Conservation (phyloP, 2,329 filamentous ascomycete species). For the Fusarium sp. region DNA sequence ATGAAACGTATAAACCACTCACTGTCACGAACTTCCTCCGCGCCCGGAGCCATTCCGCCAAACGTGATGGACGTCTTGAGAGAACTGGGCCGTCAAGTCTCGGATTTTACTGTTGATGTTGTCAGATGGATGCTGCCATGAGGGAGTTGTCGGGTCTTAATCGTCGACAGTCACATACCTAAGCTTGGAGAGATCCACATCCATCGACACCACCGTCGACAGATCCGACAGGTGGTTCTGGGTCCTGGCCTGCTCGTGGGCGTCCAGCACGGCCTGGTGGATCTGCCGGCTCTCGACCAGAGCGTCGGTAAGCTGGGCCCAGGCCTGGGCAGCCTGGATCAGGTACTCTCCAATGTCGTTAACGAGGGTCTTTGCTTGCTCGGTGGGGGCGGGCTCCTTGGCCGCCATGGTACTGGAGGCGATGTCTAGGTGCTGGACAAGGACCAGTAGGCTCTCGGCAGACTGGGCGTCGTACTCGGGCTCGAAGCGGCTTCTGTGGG, state of each 20-base stretch:
- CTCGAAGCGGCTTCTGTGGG: constrained; percentile 7
- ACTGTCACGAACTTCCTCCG: constrained; percentile 7
- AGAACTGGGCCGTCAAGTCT: constrained; percentile 36
- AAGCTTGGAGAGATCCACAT: constrained; percentile 42
- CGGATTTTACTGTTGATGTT: constrained; percentile 26
- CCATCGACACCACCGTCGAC: constrained; percentile 45
- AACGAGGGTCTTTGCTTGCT: constrained; percentile 42
- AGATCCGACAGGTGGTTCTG: constrained; percentile 46
- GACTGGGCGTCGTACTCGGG: constrained; percentile 26
- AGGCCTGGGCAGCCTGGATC: constrained; percentile 46
- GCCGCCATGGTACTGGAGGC: constrained; percentile 23
- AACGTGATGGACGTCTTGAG: constrained; percentile 29
- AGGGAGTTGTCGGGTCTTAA: background rate
- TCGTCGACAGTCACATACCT: constrained; percentile 7
- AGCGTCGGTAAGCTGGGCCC: constrained; percentile 48
- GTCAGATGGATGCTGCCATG: background rate
- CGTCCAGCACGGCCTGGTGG: constrained; percentile 42
- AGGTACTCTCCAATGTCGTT: constrained; percentile 52
- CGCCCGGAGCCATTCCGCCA: constrained; percentile 18
- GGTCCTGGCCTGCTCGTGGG: constrained; percentile 44
- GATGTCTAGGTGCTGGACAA: constrained; percentile 26
- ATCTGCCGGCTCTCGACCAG: constrained; percentile 49
- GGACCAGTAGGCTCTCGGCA: constrained; percentile 19
- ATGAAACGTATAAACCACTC: background rate
- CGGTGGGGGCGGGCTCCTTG: constrained; percentile 15